These are phyloP conservation scores for Rhexocercosporidium sp. DNA, from an alignment of 2,329 filamentous ascomycete genomes.

Conservation along the genomic window DNA sequence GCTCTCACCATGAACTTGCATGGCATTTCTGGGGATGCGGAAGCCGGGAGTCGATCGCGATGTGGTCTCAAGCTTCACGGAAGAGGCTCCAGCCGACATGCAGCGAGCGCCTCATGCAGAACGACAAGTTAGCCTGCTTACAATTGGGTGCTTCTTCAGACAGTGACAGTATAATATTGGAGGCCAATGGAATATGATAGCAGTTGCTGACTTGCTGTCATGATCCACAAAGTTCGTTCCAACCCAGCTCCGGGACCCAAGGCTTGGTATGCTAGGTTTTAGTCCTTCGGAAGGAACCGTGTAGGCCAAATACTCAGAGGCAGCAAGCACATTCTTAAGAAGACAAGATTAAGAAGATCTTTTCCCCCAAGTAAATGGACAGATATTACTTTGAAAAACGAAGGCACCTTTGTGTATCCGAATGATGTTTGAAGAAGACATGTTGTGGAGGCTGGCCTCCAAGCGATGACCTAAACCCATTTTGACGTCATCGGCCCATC, in stretches of 20 bases:
- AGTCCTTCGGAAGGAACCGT: conserved; percentile 1
- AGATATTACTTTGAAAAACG: not conserved
- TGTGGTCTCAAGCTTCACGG: conserved; percentile 7
- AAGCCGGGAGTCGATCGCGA: not conserved
- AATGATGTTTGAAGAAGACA: not conserved
- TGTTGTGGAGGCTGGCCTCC: not conserved
- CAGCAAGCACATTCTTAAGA: not conserved
- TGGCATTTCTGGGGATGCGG: not conserved
- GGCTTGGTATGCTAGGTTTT: conserved; percentile 4
- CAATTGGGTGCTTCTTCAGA: not conserved
- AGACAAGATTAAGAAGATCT: not conserved
- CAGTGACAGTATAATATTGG: no score
- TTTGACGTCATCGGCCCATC: not conserved
- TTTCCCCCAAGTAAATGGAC: not conserved
- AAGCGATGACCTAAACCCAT: not conserved
- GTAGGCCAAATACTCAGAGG: not conserved
- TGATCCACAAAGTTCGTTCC: not conserved
- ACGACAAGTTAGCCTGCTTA: not conserved
- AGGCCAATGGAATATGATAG: not conserved
- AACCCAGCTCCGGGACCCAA: not conserved
- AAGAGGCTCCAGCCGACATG: not conserved
- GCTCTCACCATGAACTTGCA: not conserved
- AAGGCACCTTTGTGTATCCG: not conserved
- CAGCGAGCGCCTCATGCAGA: not conserved
- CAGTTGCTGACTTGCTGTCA: not conserved